These are phyloP conservation scores for Aspergillus quadricinctus DNA, from an alignment of 2,329 filamentous ascomycete species.

Conservation along the genomic window DNA sequence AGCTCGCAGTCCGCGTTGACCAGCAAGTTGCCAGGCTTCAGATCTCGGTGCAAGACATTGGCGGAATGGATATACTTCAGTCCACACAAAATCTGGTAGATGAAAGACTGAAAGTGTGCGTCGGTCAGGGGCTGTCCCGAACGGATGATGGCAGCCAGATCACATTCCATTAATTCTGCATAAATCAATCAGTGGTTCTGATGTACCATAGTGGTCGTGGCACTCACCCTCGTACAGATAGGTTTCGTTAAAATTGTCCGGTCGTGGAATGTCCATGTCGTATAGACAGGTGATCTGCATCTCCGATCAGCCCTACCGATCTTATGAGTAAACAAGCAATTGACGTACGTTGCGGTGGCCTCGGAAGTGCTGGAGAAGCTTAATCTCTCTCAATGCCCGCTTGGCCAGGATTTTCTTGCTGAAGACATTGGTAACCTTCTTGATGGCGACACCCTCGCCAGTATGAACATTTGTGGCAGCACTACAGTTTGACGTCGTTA, in stretches of 20 bases:
- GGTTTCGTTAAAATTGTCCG: constrained; percentile 97
- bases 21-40: constrained; percentile 94
- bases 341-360: constrained; percentile 74
- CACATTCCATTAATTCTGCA: constrained; percentile 96
- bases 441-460: constrained; percentile 92
- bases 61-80: constrained; percentile 99
- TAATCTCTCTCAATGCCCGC: constrained; percentile 95
- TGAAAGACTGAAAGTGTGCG: constrained; percentile 99
- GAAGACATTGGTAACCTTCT: constrained; percentile 99
- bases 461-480: constrained; percentile 89
- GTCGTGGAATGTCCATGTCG: constrained; percentile 98
- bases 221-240: constrained; percentile 91
- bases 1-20: constrained; percentile 99
- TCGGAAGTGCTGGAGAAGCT: constrained; percentile 95
- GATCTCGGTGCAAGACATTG: constrained; percentile 91
- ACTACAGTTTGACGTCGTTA: constrained; percentile 45
- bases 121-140: constrained; percentile 96
- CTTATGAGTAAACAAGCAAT: not conserved
- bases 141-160: constrained; percentile 94
- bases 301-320: constrained; percentile 33
- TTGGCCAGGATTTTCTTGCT: constrained; percentile 99
- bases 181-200: constrained; percentile 4
- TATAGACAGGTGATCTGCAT: constrained; percentile 93
- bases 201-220: not conserved
- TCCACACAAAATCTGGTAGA: constrained; percentile 98